phyloP scores from a whole-genome alignment of 805 yeast genomes.

The Kodamaea neixiangensis region DNA sequence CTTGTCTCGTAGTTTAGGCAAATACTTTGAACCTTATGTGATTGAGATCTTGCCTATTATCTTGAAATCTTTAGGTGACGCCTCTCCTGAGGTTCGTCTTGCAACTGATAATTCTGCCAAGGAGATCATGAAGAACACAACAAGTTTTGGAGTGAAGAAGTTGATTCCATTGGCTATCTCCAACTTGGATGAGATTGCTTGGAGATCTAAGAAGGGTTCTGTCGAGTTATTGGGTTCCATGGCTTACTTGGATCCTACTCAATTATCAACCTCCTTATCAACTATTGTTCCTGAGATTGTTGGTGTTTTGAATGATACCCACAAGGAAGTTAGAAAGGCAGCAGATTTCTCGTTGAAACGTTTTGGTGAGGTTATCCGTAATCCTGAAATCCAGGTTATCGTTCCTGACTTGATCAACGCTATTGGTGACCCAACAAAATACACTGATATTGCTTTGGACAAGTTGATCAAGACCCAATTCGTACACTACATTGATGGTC shows the following conservation, averaged over 20 bases:
- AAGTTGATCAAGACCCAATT: constrained; percentile 86
- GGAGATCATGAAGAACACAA: constrained; percentile 84
- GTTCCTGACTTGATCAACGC: constrained; percentile 89
- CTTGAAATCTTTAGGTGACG: constrained; percentile 81
- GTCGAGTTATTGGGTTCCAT: constrained; percentile 94
- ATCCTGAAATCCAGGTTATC: constrained; percentile 92
- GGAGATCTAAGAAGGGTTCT: constrained; percentile 97
- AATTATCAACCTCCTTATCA: constrained; percentile 84
- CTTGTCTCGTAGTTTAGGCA: constrained; percentile 72
- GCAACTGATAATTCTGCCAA: constrained; percentile 88
- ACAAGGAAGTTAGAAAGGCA: constrained; percentile 94
- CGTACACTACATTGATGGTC: constrained; percentile 97
- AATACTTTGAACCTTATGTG: constrained; percentile 90
- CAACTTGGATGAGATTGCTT: constrained; percentile 82
- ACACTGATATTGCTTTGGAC: constrained; percentile 86
- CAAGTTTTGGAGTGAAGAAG: constrained; percentile 87
- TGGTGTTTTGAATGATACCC: constrained; percentile 90
- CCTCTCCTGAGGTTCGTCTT: constrained; percentile 79
- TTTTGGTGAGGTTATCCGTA: constrained; percentile 95
- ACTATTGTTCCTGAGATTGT: constrained; percentile 95
- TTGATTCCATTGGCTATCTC: constrained; percentile 88
- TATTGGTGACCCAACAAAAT: constrained; percentile 91
- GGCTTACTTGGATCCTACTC: constrained; percentile 97
- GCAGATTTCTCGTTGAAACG: constrained; percentile 86
- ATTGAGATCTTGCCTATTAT: constrained; percentile 83